Conservation (phyloP, 148 eudicot genomes). For the Vaccinium myrtillus region DNA sequence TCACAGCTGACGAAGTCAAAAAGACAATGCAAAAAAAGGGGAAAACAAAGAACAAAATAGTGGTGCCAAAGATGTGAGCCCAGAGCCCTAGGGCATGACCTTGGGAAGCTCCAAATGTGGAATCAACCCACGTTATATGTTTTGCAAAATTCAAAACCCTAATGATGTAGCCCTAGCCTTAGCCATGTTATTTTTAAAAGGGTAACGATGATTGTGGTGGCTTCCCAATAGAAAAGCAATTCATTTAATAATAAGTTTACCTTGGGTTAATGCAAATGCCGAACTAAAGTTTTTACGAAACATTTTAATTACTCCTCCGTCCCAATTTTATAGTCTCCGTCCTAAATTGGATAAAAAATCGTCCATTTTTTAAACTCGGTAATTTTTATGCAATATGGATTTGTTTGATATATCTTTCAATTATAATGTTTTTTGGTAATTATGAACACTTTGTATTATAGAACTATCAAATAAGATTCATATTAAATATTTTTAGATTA, state of each 20-base stretch:
- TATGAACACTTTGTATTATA: too few species aligned
- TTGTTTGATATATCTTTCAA: too few species aligned
- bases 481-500: too few species aligned
- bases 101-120: slow-evolving; percentile 26
- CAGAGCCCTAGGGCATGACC: slow-evolving; percentile 13
- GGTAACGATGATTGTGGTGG: background rate
- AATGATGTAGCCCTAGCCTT: slow-evolving; percentile 9
- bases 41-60: background rate
- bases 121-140: slow-evolving; percentile 30
- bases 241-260: background rate
- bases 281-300: background rate
- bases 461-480: too few species aligned
- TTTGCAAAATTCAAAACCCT: slow-evolving; percentile 21
- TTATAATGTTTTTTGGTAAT: too few species aligned
- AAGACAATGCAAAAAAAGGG: background rate
- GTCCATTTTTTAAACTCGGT: too few species aligned
- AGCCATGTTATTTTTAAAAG: background rate
- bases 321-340: too few species aligned
- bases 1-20: background rate
- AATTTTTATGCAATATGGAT: too few species aligned
- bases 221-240: background rate
- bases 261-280: background rate
- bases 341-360: too few species aligned
- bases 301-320: too few species aligned
- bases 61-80: background rate